Conservation (phyloP, 768 basidiomycete species). For the Lactarius indigo region DNA sequence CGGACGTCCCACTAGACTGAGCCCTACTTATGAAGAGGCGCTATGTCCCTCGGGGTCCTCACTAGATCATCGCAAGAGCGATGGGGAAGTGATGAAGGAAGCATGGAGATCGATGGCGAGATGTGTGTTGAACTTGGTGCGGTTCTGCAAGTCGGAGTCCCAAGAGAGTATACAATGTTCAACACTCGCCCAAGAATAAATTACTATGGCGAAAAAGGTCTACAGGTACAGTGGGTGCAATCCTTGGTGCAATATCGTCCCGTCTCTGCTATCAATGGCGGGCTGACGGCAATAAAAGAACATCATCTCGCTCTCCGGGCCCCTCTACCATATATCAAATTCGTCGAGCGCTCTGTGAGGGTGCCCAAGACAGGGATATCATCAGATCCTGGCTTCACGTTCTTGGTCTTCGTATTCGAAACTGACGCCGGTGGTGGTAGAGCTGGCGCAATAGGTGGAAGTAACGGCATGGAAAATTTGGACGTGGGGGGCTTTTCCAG, state of each 20-base stretch:
- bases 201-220: background rate
- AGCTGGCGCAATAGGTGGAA: conserved; percentile 12
- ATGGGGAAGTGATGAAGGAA: too few relatives aligned
- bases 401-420: conserved; percentile 27
- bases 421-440: conserved; percentile 20
- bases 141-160: too few relatives aligned
- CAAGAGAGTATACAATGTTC: too few relatives aligned
- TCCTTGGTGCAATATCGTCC: too few relatives aligned
- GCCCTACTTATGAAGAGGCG: too few relatives aligned
- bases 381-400: conserved; percentile 24
- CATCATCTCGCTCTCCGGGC: conserved; percentile 19
- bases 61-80: too few relatives aligned
- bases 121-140: too few relatives aligned
- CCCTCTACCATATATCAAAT: conserved; percentile 29
- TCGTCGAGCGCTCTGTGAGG: conserved; percentile 36
- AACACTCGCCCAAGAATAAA: too few relatives aligned
- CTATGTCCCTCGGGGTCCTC: too few relatives aligned
- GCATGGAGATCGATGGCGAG: too few relatives aligned
- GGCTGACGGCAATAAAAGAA: background rate
- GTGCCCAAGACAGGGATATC: conserved; percentile 28
- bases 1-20: too few relatives aligned
- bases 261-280: background rate
- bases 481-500: background rate
- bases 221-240: background rate
- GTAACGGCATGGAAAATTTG: conserved; percentile 7